Conservation (phyloP, 2,329 filamentous ascomycete species). For the Monosporascus sp. region DNA sequence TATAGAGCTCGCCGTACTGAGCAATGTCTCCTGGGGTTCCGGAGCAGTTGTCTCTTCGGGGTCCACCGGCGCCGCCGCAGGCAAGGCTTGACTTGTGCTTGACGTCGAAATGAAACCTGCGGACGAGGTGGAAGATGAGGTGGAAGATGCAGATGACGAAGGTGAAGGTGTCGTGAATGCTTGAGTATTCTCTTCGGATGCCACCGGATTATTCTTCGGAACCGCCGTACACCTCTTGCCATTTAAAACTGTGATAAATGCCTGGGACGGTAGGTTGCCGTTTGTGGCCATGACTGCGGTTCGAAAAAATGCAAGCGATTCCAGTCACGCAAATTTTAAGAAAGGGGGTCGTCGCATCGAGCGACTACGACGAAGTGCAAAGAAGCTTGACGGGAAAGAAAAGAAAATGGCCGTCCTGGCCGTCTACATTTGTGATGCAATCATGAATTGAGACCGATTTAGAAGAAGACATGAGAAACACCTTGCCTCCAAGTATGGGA, state of each 20-base stretch:
- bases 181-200: conserved; percentile 9
- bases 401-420: conserved; percentile 33
- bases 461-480: conserved; percentile 13
- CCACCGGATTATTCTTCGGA: conserved; percentile 28
- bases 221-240: conserved; percentile 50
- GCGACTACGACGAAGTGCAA: conserved; percentile 23
- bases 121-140: background rate
- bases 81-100: conserved; percentile 4
- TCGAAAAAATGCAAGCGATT: conserved; percentile 30
- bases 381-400: conserved; percentile 22
- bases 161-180: conserved; percentile 10
- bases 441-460: conserved; percentile 29
- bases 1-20: conserved; percentile 32
- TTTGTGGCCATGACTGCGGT: conserved; percentile 35
- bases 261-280: conserved; percentile 38
- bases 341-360: conserved; percentile 14
- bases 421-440: conserved; percentile 30
- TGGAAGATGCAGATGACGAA: conserved; percentile 6
- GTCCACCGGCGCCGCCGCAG: conserved; percentile 5
- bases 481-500: no score
- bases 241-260: conserved; percentile 43
- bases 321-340: conserved; percentile 33
- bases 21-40: conserved; percentile 15
- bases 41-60: conserved; percentile 5
- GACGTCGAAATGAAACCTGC: background rate